A percentile compares a stretch with the other conserved stretches of the same genome.
phyloP scores from a whole-genome alignment of 352 stramenopile species.

The Phytophthora ramorum region DNA sequence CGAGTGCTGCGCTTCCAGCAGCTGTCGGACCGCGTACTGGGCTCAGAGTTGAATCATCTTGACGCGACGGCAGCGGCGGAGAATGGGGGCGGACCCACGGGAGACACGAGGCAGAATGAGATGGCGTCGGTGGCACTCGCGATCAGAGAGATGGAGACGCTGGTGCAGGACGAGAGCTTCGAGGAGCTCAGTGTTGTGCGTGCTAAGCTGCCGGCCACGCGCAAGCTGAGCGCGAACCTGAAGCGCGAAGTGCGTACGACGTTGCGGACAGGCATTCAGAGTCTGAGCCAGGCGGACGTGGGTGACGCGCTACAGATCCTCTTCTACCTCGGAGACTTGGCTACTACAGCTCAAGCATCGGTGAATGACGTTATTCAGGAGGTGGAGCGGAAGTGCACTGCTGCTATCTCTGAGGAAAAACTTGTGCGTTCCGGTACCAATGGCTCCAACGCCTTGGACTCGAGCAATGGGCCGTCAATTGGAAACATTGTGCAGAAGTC shows the following conservation, averaged over 20 bases:
- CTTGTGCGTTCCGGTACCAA: conserved; percentile 41
- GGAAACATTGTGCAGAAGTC: conserved; percentile 57
- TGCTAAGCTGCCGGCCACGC: conserved; percentile 54
- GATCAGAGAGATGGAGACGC: conserved; percentile 75
- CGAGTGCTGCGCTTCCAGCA: conserved; percentile 82
- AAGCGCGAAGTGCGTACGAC: conserved; percentile 61
- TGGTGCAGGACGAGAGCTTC: conserved; percentile 63
- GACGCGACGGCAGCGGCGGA: conserved; percentile 23
- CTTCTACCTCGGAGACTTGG: conserved; percentile 73
- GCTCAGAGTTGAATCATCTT: conserved; percentile 48
- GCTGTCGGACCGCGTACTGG: conserved; percentile 58
- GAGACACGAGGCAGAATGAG: conserved; percentile 44
- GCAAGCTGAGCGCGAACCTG: conserved; percentile 53
- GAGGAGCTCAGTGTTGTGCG: conserved; percentile 73
- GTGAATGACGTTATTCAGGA: conserved; percentile 89
- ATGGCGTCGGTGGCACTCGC: conserved; percentile 69
- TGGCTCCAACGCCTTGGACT: conserved; percentile 26
- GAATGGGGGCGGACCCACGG: conserved; percentile 14
- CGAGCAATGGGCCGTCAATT: conserved; percentile 37
- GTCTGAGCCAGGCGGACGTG: conserved; percentile 71
- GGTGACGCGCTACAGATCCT: conserved; percentile 82
- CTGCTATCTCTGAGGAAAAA: conserved; percentile 69
- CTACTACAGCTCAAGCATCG: conserved; percentile 68
- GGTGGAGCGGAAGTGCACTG: conserved; percentile 69
- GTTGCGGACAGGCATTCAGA: conserved; percentile 59